phyloP scores from a whole-genome alignment of 257 asterid genomes.

The Cynanchum wilfordii region DNA sequence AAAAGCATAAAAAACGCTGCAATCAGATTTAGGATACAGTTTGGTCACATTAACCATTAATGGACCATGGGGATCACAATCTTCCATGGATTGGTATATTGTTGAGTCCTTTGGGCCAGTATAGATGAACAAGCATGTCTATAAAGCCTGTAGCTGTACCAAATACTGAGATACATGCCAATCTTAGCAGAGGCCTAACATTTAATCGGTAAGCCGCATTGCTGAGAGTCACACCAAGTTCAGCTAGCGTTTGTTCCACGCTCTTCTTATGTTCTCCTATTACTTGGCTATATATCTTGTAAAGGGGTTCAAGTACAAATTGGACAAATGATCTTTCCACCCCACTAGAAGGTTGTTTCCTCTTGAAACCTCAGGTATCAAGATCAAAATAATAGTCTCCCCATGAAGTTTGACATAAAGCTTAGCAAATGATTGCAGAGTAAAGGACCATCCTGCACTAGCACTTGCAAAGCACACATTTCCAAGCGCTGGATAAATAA shows the following conservation, averaged over 20 bases:
- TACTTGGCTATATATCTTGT: conserved; percentile 91
- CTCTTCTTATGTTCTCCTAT: conserved; percentile 97
- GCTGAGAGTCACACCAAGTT: conserved; percentile 91
- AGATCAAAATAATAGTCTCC: conserved; percentile 91
- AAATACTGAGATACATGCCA: conserved; percentile 91
- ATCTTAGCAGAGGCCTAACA: conserved; percentile 83
- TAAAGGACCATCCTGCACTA: conserved; percentile 99
- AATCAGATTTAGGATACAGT: conserved; percentile 88
- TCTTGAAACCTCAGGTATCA: conserved; percentile 71
- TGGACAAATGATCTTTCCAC: conserved; percentile 91
- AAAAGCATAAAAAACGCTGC: conserved; percentile 94
- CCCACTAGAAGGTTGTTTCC: conserved; percentile 75
- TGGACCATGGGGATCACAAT: conserved; percentile 85
- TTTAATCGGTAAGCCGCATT: conserved; percentile 91
- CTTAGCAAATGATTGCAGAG: conserved; percentile 91
- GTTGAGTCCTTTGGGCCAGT: conserved; percentile 80
- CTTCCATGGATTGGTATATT: conserved; percentile 70
- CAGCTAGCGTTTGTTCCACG: conserved; percentile 86
- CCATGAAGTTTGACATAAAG: conserved; percentile 92
- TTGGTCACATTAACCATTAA: conserved; percentile 89
- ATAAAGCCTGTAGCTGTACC: conserved; percentile 95
- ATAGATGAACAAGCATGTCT: conserved; percentile 88
- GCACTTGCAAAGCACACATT: conserved; percentile 97
- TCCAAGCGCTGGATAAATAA: conserved; percentile 74
- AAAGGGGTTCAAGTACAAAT: conserved; percentile 92